These are phyloP conservation scores for Croton laevigatus DNA, from an alignment of 441 rosid species.

Conservation along the genomic window DNA sequence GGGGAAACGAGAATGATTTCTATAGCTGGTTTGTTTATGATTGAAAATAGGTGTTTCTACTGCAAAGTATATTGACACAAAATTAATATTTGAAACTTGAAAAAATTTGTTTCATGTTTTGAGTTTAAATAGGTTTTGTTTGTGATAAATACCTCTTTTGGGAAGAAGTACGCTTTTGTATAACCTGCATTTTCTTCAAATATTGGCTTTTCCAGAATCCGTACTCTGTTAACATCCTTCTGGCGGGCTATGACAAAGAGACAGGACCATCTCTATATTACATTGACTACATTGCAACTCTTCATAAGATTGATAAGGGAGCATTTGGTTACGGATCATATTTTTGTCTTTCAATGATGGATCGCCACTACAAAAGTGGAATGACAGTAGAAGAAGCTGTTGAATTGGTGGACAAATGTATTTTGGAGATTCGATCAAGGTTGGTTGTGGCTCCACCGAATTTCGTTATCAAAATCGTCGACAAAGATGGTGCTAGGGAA, in stretches of 20 bases:
- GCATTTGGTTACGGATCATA: constrained; percentile 95
- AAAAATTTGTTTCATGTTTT: background rate
- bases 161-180: background rate
- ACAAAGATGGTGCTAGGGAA: constrained; percentile 56
- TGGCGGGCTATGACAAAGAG: constrained; percentile 94
- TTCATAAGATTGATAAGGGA: constrained; percentile 95
- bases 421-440: constrained; percentile 82
- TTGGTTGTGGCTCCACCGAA: constrained; percentile 93
- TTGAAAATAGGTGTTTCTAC: background rate
- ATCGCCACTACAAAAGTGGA: constrained; percentile 83
- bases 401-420: constrained; percentile 59
- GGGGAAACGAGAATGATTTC: background rate
- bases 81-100: background rate
- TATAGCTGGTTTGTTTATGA: background rate
- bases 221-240: constrained; percentile 75
- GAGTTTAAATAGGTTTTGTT: background rate
- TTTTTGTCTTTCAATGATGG: constrained; percentile 93
- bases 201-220: constrained; percentile 57
- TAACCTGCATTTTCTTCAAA: background rate
- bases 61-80: background rate
- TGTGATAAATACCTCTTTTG: too few species aligned
- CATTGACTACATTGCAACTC: constrained; percentile 90
- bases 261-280: constrained; percentile 92
- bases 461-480: constrained; percentile 93
- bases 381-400: constrained; percentile 87